phyloP scores from a whole-genome alignment of 371 early-diverging fungal species.

The Zancudomyces culisetae region DNA sequence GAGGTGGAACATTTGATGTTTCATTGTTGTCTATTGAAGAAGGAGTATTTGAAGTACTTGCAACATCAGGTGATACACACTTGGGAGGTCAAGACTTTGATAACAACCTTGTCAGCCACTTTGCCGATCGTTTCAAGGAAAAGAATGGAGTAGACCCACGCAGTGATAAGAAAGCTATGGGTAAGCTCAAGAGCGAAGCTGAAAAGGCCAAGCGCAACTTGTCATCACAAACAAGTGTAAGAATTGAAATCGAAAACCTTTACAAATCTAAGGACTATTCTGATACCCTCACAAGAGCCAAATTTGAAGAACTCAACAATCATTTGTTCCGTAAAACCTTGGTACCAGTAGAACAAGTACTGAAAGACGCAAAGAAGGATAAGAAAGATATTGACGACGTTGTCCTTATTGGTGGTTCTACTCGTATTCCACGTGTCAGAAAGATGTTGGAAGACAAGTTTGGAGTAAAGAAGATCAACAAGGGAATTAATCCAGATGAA shows the following conservation, averaged over 20 bases:
- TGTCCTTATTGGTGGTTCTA: conserved; percentile 98
- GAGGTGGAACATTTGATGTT: conserved; percentile 97
- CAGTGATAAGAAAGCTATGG: conserved; percentile 80
- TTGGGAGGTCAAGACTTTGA: conserved; percentile 98
- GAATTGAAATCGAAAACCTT: conserved; percentile 83
- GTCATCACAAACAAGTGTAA: conserved; percentile 69
- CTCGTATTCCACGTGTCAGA: conserved; percentile 99
- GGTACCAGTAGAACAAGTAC: conserved; percentile 87
- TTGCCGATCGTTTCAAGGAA: conserved; percentile 76
- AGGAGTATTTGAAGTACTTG: conserved; percentile 83
- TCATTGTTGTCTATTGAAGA: conserved; percentile 86
- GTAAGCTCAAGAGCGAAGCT: conserved; percentile 87
- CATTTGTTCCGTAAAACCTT: conserved; percentile 83
- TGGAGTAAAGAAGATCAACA: conserved; percentile 90
- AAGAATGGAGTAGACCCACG: conserved; percentile 37
- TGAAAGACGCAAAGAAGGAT: conserved; percentile 79
- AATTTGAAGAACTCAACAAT: conserved; percentile 92
- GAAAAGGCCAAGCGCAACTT: conserved; percentile 93
- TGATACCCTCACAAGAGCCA: conserved; percentile 86
- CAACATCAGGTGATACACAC: conserved; percentile 93
- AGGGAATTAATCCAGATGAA: conserved; percentile 96
- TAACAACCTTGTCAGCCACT: conserved; percentile 78
- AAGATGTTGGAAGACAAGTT: conserved; percentile 90
- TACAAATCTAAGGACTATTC: conserved; percentile 78
- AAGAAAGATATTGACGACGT: conserved; percentile 88